A percentile compares a stretch with the other conserved stretches of the same genome.
phyloP scores from a whole-genome alignment of 2,329 filamentous ascomycete genomes.

The Pseudogymnoascus sp. region DNA sequence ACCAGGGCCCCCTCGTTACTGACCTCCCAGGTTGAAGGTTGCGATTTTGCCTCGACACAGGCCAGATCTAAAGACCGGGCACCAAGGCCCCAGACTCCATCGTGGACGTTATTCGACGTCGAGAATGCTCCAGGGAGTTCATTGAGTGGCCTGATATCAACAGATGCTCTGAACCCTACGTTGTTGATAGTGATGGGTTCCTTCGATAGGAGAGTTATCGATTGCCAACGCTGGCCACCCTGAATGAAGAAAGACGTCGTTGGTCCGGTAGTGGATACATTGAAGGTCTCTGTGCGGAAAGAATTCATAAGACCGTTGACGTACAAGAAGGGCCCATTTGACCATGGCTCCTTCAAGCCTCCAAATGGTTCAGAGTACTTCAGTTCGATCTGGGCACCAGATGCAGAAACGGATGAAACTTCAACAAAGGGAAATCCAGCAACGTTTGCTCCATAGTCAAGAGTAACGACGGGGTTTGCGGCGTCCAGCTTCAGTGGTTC shows the following conservation, averaged over 20 bases:
- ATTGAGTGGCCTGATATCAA: conserved; percentile 18
- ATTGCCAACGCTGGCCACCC: conserved; percentile 34
- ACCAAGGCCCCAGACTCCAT: conserved; percentile 33
- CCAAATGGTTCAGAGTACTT: conserved; percentile 30
- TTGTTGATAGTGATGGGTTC: conserved; percentile 25
- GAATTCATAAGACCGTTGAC: conserved; percentile 24
- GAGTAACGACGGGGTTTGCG: conserved; percentile 15
- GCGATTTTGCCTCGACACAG: conserved; percentile 31
- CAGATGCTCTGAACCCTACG: conserved; percentile 28
- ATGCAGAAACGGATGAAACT: conserved; percentile 19
- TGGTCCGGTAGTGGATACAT: conserved; percentile 26
- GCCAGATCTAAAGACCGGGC: conserved; percentile 27
- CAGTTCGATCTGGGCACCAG: conserved; percentile 28
- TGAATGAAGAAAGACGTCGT: conserved; percentile 31
- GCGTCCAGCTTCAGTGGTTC: not conserved
- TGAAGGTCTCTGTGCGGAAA: conserved; percentile 33
- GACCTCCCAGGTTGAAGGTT: conserved; percentile 30
- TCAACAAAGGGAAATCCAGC: conserved; percentile 30
- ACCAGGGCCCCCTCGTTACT: conserved; percentile 29
- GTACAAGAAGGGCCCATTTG: conserved; percentile 29
- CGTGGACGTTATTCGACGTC: conserved; percentile 25
- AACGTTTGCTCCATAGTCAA: conserved; percentile 29
- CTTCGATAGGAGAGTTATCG: conserved; percentile 30
- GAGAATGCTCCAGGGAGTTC: conserved; percentile 26
- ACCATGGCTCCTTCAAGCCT: conserved; percentile 22